Base-by-base conservation (phyloP, 257 asterid species). In the Scutellaria minor region DNA sequence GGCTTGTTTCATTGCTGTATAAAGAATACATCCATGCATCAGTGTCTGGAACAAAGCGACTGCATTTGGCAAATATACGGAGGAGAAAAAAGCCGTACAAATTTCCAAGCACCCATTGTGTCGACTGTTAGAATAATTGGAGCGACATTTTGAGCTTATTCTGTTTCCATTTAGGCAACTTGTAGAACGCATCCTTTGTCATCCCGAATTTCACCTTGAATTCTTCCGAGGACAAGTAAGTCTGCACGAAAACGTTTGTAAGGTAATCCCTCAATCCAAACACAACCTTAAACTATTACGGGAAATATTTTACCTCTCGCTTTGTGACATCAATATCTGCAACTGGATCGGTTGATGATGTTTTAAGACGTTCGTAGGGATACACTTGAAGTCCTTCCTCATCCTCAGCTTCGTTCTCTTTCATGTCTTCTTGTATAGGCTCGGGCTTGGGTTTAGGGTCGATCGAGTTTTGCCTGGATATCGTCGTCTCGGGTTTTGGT, bases 131-230 rank as follows among this genome's bases (percentile, higher is more conserved):
- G 85, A 92, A 92, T 78, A 95, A 75, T 13, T 90, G 90, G 59
- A 90, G 96, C 8, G 98, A 81, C 99, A 92, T 88, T 85, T 95
- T 95, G 39, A 92, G 84, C 86, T 95, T 95, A 61, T 95, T 95
- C 89, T 92, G 99, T 82, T 88, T 95, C 99, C 99, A 95, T 82
- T 92, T 95, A 9, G 99, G 99, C 80, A 95, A 77, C 85, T 87
- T 95, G 79, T 87, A 81, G 90, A 92, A 95, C 54, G 82, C 85
- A 35, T 73, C 90, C 86, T 87, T 95, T 0, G 79, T 24, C 88
- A 87, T 92, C 78, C 91, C 92, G 6, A 95, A 92, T 79, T 88
- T 90, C 83, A 86, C 96, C 76, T 84, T 88, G 91, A 95, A 95
- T 88, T 95, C 98, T 37, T 47, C 88, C 0, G 83, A 74, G 52